Evolutionary conservation across 257 asterid species (phyloP), one percentile per base, ranked within the genome.

Genomic region (Lavandula angustifolia): DNA sequence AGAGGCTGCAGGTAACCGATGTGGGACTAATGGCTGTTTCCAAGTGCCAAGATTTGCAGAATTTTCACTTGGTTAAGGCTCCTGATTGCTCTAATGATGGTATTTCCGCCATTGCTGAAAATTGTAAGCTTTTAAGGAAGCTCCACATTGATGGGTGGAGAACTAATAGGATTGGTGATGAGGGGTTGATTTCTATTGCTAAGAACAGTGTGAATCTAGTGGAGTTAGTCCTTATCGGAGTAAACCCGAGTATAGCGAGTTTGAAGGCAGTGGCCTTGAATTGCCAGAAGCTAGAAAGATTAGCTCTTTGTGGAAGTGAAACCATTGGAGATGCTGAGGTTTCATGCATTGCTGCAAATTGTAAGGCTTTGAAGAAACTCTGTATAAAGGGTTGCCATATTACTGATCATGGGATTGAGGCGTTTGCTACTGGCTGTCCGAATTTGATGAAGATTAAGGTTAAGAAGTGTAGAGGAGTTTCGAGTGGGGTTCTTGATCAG

Each of bases 121-220:
- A 67, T 12, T 91, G 97, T 54, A 91, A 71, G 84, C 81, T 85
- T 62, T 53, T 91, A 80, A 85, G 97, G 75, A 91, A 91, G 87
- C 81, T 91, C 42, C 95, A 87, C 42, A 87, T 91, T n/a, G 96
- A 91, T 54, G 97, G 96, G 37, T 91, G 96, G 95, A 87, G 88
- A 77, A 84, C 96, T 2, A 86, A 91, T 69, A 77, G 87, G 80
- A 91, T 91, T 40, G 96, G 96, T 0, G 95, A 91, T 63, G 89
- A 79, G 68, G 95, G 87, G 3, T 80, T 91, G 74, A 65, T 82
- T 38, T 78, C 92, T 0, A 73, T 91, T 51, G 95, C 97, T 0
- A 88, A 81, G 76, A 76, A 85, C 43, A 73, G 89, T 42, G 68
- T 48, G 27, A 87, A 82, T 76, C 84, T 91, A 4, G 86, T 82